These are phyloP conservation scores for Rhododendron molle DNA, from an alignment of 148 eudicot species.

Conservation along the genomic window DNA sequence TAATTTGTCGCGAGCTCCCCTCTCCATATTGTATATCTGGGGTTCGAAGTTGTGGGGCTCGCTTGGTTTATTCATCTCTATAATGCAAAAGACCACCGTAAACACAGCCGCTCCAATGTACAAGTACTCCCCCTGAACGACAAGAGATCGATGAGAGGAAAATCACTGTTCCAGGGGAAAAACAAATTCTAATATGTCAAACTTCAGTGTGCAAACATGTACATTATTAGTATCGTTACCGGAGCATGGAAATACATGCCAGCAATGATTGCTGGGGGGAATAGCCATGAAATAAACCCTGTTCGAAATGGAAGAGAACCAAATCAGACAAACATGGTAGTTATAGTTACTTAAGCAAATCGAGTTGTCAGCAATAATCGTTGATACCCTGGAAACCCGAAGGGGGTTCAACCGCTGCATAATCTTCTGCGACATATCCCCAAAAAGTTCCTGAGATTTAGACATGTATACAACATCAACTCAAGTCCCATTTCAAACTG, in stretches of 20 bases:
- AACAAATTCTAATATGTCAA: not conserved
- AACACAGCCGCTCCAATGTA: constrained; percentile 91
- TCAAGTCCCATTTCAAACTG: not conserved
- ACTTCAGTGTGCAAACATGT: not conserved
- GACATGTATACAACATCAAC: not conserved
- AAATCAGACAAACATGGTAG: not conserved
- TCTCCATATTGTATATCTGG: constrained; percentile 89
- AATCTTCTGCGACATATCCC: constrained; percentile 63
- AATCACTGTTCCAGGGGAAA: not conserved
- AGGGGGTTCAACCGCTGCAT: constrained; percentile 69
- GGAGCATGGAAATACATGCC: constrained; percentile 86
- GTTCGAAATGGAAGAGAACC: constrained; percentile 10
- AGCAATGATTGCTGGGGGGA: constrained; percentile 73
- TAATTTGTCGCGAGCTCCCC: constrained; percentile 81
- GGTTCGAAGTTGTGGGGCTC: constrained; percentile 90
- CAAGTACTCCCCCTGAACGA: constrained; percentile 72
- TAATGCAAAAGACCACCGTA: constrained; percentile 55
- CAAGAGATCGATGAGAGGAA: not conserved
- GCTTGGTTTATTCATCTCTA: constrained; percentile 89
- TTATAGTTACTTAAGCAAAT: not conserved
- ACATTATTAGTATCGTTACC: constrained; percentile 27
- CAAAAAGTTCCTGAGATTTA: constrained; percentile 54
- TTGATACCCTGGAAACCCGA: constrained; percentile 76
- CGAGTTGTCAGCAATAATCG: not conserved
- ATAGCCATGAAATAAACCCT: constrained; percentile 88